Conservation (phyloP, 2,329 filamentous ascomycete genomes). For the Colletotrichum viniferum region DNA sequence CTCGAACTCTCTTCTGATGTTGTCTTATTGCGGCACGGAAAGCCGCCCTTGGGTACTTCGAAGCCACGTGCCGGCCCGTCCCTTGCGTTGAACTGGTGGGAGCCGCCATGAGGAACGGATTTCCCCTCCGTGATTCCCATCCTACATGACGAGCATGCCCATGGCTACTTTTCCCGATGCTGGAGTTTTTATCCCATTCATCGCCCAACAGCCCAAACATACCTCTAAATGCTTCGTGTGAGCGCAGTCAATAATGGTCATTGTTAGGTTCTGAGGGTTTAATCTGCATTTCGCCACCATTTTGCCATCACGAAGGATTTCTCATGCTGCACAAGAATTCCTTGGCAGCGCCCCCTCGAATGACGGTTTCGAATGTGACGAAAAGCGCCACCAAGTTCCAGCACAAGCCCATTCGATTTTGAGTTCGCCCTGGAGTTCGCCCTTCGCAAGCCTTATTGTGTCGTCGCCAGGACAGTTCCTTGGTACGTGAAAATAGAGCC, state of each 20-base stretch:
- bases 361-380: neutral
- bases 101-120: neutral
- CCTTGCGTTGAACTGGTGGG: neutral
- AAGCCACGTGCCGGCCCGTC: neutral
- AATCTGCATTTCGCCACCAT: neutral
- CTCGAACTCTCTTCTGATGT: neutral
- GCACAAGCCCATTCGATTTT: neutral
- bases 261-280: neutral
- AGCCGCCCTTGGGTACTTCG: neutral
- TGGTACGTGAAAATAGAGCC: neutral
- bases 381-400: neutral
- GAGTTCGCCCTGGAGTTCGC: neutral
- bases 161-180: neutral
- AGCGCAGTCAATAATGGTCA: too few species aligned
- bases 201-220: too few species aligned
- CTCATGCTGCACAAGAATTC: neutral
- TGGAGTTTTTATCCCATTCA: neutral
- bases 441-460: neutral
- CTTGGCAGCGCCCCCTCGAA: neutral
- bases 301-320: neutral
- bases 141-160: fast-evolving
- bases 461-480: neutral
- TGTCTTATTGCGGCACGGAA: neutral
- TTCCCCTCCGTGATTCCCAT: neutral
- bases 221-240: too few species aligned